Conservation (phyloP, 2,329 filamentous ascomycete genomes). For the Macrophomina phaseolina region DNA sequence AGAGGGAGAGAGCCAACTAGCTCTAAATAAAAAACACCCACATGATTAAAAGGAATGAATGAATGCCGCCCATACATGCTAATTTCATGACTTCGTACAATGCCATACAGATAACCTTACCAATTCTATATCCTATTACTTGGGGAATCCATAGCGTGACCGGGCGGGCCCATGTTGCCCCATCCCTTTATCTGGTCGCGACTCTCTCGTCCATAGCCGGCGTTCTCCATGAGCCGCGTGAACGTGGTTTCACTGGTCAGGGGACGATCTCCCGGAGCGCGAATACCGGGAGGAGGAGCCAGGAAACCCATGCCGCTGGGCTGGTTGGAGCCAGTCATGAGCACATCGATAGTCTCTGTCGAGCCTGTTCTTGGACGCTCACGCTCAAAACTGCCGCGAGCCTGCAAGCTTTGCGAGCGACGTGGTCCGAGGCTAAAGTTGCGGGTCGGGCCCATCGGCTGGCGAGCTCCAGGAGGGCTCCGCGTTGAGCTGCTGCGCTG, state of each 20-base stretch:
- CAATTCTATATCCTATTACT: constrained; percentile 21
- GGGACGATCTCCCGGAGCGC: constrained; percentile 30
- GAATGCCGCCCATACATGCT: constrained; percentile 23
- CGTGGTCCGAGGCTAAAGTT: constrained; percentile 22
- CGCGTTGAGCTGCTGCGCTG: constrained; percentile 22
- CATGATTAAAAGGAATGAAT: constrained; percentile 25
- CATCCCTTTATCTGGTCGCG: constrained; percentile 20
- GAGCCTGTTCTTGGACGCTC: constrained; percentile 39
- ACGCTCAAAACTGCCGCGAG: constrained; percentile 16
- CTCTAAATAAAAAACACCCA: not conserved
- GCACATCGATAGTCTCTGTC: constrained; percentile 52
- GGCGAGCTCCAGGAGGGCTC: constrained; percentile 3
- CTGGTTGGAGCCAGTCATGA: constrained; percentile 43
- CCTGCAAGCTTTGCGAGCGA: constrained; percentile 14
- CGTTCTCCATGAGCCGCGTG: constrained; percentile 49
- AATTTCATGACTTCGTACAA: constrained; percentile 18
- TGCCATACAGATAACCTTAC: not conserved
- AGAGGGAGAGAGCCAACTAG: not conserved
- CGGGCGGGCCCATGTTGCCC: constrained; percentile 14
- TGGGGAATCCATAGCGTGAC: constrained; percentile 1
- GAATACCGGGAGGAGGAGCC: constrained; percentile 8
- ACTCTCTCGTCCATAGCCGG: constrained; percentile 38
- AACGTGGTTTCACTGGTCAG: constrained; percentile 48
- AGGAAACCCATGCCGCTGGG: constrained; percentile 17
- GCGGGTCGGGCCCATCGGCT: constrained; percentile 22